Conservation (phyloP, 2,329 filamentous ascomycete species). For the Trichoderma breve region DNA sequence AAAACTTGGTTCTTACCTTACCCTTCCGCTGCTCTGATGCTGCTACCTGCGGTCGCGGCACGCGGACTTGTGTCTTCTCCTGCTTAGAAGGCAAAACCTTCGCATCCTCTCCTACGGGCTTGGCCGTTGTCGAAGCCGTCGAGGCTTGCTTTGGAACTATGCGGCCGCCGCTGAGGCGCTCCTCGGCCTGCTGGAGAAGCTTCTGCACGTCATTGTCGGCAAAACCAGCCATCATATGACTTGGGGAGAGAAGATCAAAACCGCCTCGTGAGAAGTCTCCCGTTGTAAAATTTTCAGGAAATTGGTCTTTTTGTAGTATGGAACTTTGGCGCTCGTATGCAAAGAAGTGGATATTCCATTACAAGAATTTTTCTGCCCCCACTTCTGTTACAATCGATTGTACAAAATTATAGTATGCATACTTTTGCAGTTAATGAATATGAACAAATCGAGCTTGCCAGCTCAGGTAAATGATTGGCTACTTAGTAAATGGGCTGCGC, state of each 20-base stretch:
- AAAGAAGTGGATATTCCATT: constrained; percentile 9
- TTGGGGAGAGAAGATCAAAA: not conserved
- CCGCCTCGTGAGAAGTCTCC: not conserved
- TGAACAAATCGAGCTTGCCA: not conserved
- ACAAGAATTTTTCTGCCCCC: constrained; percentile 12
- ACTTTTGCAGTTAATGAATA: not conserved
- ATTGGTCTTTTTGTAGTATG: not conserved
- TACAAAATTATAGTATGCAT: not conserved
- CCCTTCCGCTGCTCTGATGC: constrained; percentile 9
- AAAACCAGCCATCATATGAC: constrained; percentile 21
- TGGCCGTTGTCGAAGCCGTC: not conserved
- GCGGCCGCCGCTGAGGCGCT: constrained; percentile 13
- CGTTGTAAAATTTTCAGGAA: not conserved
- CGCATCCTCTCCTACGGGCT: not conserved
- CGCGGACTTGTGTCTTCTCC: constrained; percentile 23
- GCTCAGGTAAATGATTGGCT: not conserved
- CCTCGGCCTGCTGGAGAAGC: constrained; percentile 24
- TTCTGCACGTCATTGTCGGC: constrained; percentile 21
- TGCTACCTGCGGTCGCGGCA: constrained; percentile 9
- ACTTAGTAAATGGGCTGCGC: not conserved
- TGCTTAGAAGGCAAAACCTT: not conserved
- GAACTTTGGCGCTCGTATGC: not conserved
- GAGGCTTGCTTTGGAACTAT: not conserved
- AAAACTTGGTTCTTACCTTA: constrained; percentile 30
- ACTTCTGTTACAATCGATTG: not conserved